Evolutionary conservation across 1,284 basidiomycete genomes (phyloP).

Genomic region (Apiotrichum domesticum): DNA sequence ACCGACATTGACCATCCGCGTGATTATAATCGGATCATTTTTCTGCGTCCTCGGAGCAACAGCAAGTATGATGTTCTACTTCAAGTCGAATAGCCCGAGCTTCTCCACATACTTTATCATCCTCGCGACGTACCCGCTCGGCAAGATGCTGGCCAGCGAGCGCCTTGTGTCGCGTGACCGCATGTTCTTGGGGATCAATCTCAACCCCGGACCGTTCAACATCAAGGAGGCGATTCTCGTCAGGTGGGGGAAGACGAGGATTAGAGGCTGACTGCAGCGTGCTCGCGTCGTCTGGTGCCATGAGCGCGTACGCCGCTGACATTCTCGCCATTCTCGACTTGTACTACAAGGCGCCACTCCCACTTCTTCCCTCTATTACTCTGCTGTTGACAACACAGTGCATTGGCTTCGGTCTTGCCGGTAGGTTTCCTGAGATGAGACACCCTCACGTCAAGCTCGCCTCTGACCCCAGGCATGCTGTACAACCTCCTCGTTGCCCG

Average conservation of each 20-base stretch:
- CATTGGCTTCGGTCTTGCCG: conserved; percentile 53
- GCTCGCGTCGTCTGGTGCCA: conserved; percentile 49
- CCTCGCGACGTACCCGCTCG: conserved; percentile 50
- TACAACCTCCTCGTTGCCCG: conserved; percentile 45
- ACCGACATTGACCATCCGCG: conserved; percentile 52
- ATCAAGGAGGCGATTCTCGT: conserved; percentile 48
- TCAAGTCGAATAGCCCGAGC: conserved; percentile 50
- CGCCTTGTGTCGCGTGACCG: conserved; percentile 25
- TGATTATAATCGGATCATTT: conserved; percentile 50
- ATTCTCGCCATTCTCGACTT: conserved; percentile 50
- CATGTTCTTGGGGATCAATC: conserved; percentile 35
- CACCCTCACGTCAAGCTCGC: not conserved
- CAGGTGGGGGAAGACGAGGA: conserved; percentile 21
- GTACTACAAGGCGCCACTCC: conserved; percentile 47
- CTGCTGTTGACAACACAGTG: conserved; percentile 54
- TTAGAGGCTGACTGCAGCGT: conserved; percentile 33
- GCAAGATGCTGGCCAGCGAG: conserved; percentile 42
- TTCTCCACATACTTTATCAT: conserved; percentile 56
- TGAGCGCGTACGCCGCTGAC: conserved; percentile 47
- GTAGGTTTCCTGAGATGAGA: conserved; percentile 22
- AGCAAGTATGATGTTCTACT: conserved; percentile 49
- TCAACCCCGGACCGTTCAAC: conserved; percentile 52
- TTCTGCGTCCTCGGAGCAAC: conserved; percentile 54
- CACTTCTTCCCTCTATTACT: conserved; percentile 49
- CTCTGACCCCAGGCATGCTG: conserved; percentile 34